These are phyloP conservation scores for Claviceps monticola DNA, from an alignment of 2,329 filamentous ascomycete species.

Conservation along the genomic window DNA sequence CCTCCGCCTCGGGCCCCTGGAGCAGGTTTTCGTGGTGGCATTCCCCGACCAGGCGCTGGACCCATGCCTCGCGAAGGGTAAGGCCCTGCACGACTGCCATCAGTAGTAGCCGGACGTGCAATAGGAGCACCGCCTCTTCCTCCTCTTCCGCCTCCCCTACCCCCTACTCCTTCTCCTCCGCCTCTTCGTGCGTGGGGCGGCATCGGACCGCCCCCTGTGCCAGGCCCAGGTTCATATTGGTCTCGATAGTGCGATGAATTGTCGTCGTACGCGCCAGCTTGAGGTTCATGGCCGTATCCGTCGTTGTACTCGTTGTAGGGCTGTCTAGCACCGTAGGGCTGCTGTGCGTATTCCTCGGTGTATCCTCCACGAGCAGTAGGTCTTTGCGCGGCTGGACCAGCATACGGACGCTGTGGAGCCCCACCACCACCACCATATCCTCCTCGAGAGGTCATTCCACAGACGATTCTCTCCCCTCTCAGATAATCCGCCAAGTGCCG, in stretches of 20 bases:
- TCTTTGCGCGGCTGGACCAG: constrained; percentile 29
- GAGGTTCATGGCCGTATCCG: constrained; percentile 31
- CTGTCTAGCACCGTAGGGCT: constrained; percentile 22
- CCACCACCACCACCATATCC: constrained; percentile 21
- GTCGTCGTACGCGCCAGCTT: constrained; percentile 25
- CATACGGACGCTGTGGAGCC: constrained; percentile 34
- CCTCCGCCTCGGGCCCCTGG: not conserved
- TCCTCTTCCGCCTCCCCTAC: constrained; percentile 17
- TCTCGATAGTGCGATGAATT: constrained; percentile 21
- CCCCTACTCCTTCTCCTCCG: not conserved
- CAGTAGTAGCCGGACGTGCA: constrained; percentile 25
- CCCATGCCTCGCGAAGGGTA: constrained; percentile 24
- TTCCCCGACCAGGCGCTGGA: constrained; percentile 16
- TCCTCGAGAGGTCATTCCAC: constrained; percentile 36
- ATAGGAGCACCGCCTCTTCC: constrained; percentile 20
- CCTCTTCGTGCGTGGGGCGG: constrained; percentile 31
- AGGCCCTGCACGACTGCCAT: constrained; percentile 21
- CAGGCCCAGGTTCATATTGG: constrained; percentile 25
- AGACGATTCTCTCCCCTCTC: not conserved
- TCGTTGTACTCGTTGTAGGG: constrained; percentile 34
- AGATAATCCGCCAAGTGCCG: not conserved
- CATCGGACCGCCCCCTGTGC: constrained; percentile 27
- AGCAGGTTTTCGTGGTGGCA: constrained; percentile 2
- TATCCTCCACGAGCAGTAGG: constrained; percentile 21
- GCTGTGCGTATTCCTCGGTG: constrained; percentile 15